These are phyloP conservation scores for Papiliotrema flavescens DNA, from an alignment of 1,284 basidiomycete species.

Conservation along the genomic window DNA sequence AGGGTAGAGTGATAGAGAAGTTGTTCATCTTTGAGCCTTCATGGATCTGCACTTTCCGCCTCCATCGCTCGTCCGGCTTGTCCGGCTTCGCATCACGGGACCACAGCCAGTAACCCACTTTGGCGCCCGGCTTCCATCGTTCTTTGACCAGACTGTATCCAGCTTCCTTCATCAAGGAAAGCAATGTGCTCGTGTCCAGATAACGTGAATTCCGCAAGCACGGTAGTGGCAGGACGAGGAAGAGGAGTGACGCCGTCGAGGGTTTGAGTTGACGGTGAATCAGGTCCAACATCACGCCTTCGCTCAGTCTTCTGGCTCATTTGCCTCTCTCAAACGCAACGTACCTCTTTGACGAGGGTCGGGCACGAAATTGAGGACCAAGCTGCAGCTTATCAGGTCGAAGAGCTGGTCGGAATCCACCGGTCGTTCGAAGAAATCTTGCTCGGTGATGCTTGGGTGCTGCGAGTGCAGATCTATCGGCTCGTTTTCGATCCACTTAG, in stretches of 20 bases:
- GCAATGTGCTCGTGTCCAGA: conserved; percentile 60
- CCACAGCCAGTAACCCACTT: conserved; percentile 48
- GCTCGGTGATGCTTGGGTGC: conserved; percentile 70
- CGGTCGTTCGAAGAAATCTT: conserved; percentile 65
- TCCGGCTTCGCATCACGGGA: conserved; percentile 18
- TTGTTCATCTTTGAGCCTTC: conserved; percentile 70
- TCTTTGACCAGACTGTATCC: conserved; percentile 63
- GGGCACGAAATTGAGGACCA: conserved; percentile 86
- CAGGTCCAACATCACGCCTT: conserved; percentile 70
- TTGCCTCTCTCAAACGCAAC: conserved; percentile 9
- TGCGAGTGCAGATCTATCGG: conserved; percentile 77
- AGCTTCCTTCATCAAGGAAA: conserved; percentile 58
- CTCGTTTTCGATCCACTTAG: conserved; percentile 65
- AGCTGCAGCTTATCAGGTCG: conserved; percentile 74
- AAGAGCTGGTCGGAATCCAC: conserved; percentile 55
- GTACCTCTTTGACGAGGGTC: conserved; percentile 68
- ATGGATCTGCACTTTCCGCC: conserved; percentile 60
- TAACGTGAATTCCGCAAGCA: conserved; percentile 82
- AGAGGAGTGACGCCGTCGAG: conserved; percentile 57
- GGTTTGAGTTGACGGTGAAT: conserved; percentile 60
- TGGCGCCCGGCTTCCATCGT: conserved; percentile 55
- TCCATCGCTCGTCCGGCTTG: conserved; percentile 14
- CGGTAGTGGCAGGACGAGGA: conserved; percentile 73
- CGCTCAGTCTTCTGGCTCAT: not conserved
- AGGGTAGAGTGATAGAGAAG: conserved; percentile 56